These are phyloP conservation scores for Tricholoma hemisulphureum DNA, from an alignment of 768 basidiomycete species.

Conservation along the genomic window DNA sequence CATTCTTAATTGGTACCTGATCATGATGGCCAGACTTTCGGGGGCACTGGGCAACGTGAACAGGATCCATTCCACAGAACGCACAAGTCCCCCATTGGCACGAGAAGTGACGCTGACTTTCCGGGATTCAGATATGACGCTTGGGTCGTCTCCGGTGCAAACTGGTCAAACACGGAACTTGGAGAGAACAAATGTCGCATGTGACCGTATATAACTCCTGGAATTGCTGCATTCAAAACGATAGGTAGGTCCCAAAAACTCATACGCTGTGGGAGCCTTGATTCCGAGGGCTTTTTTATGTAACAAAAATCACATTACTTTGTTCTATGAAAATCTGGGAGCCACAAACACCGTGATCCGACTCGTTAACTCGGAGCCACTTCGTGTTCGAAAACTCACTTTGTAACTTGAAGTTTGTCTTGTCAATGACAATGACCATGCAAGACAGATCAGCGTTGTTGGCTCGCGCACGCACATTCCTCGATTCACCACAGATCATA, in stretches of 20 bases:
- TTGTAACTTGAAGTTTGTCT: background rate
- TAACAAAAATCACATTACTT: too few relatives aligned
- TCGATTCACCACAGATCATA: conserved; percentile 63
- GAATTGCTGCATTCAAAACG: too few relatives aligned
- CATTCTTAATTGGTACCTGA: background rate
- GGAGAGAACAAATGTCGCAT: background rate
- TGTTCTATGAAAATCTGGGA: too few relatives aligned
- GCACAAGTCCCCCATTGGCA: background rate
- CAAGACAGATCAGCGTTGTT: conserved; percentile 44
- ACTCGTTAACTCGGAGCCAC: too few relatives aligned
- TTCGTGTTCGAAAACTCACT: too few relatives aligned
- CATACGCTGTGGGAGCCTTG: too few relatives aligned
- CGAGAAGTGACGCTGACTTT: background rate
- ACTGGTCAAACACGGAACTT: too few relatives aligned
- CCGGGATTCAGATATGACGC: background rate
- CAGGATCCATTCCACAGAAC: background rate
- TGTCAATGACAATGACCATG: background rate
- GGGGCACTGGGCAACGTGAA: background rate
- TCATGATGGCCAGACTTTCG: background rate
- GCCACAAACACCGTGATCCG: too few relatives aligned
- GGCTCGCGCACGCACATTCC: conserved; percentile 58
- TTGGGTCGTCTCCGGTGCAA: background rate
- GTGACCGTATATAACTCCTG: too few relatives aligned
- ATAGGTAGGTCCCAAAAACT: too few relatives aligned
- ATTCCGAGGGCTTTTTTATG: too few relatives aligned